These are phyloP conservation scores for Backusella luteola DNA, from an alignment of 192 early-diverging fungal genomes.

Conservation along the genomic window DNA sequence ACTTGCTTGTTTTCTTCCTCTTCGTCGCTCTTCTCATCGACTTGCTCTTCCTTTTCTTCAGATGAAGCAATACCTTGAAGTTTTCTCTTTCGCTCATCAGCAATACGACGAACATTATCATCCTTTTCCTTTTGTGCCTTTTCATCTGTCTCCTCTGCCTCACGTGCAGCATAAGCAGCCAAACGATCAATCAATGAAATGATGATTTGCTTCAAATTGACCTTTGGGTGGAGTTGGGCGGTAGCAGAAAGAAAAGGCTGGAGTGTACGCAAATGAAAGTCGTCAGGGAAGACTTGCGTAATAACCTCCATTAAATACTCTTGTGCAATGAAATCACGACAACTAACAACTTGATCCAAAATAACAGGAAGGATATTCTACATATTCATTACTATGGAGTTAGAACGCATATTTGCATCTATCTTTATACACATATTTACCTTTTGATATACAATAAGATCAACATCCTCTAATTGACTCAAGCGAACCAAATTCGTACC, in stretches of 20 bases:
- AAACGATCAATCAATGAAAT: slow-evolving; percentile 95
- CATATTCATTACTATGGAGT: background rate
- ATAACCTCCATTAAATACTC: slow-evolving; percentile 99
- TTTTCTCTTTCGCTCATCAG: slow-evolving; percentile 10
- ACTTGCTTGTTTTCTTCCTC: slow-evolving; percentile 17
- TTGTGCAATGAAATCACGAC: slow-evolving; percentile 96
- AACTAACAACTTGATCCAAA: slow-evolving; percentile 95
- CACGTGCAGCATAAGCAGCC: slow-evolving; percentile 84
- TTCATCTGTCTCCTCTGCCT: slow-evolving; percentile 52
- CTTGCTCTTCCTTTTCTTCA: slow-evolving; percentile 30
- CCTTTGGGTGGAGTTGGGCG: slow-evolving; percentile 85
- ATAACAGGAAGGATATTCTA: slow-evolving; percentile 86
- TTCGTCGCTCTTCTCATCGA: slow-evolving; percentile 24
- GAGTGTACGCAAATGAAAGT: slow-evolving; percentile 92
- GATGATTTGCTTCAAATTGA: slow-evolving; percentile 97
- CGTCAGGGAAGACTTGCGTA: slow-evolving; percentile 97
- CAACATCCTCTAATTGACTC: slow-evolving; percentile 88
- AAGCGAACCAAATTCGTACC: slow-evolving; percentile 95
- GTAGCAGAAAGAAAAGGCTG: slow-evolving; percentile 88
- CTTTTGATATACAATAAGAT: slow-evolving; percentile 77
- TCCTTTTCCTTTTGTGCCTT: slow-evolving; percentile 39
- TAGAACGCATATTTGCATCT: background rate
- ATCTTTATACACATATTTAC: slow-evolving; percentile 29
- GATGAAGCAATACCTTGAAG: slow-evolving; percentile 25
- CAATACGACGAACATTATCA: background rate